These are phyloP conservation scores for Mycena galericulata DNA, from an alignment of 768 basidiomycete species.

Conservation along the genomic window DNA sequence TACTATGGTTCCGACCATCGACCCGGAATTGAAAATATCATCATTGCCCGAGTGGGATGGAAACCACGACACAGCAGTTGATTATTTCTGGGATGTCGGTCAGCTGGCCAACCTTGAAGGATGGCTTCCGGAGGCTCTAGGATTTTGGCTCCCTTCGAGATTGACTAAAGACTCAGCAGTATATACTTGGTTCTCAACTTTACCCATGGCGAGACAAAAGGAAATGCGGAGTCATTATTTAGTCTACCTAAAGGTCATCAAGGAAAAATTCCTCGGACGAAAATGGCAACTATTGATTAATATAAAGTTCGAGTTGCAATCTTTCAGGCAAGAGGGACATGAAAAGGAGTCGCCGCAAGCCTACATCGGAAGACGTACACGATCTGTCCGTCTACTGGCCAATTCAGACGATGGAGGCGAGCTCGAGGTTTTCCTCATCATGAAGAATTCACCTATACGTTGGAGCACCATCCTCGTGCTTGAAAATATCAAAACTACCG, in stretches of 20 bases:
- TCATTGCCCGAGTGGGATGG: constrained; percentile 1
- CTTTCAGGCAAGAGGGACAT: constrained; percentile 3
- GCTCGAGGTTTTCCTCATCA: too few species aligned
- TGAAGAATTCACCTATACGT: neutral
- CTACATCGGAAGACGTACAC: too few species aligned
- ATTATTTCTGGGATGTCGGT: too few species aligned
- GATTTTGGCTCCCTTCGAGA: neutral
- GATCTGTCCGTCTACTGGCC: too few species aligned
- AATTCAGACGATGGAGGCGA: too few species aligned
- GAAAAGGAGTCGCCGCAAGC: neutral
- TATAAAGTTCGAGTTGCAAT: neutral
- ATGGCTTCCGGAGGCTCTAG: neutral
- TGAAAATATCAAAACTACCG: neutral
- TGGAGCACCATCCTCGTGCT: neutral
- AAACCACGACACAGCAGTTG: neutral
- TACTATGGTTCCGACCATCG: neutral
- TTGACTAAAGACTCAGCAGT: neutral
- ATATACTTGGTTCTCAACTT: neutral
- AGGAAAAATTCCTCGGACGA: neutral
- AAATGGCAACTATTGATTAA: constrained; percentile 4
- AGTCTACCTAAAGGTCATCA: neutral
- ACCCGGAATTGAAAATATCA: neutral
- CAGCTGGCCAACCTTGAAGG: constrained; percentile 1
- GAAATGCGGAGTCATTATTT: neutral
- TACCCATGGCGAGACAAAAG: neutral